Percentiles rank a stretch among this genome's conserved stretches.
These are phyloP conservation scores for Ogataea ramenticola DNA, from an alignment of 805 yeast genomes.

Conservation along the genomic window DNA sequence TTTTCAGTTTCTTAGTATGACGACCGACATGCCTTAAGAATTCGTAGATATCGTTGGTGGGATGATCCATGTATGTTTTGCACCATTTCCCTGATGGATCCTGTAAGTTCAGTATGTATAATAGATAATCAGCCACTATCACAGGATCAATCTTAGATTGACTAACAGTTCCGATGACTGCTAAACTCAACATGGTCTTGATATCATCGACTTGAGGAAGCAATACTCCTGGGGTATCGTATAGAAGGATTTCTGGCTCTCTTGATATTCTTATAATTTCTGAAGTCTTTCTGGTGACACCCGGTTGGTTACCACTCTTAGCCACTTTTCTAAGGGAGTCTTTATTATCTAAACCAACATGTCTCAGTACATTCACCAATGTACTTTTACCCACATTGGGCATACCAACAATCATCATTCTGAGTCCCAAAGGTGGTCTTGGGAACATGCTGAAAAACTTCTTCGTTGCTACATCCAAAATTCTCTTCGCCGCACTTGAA, in stretches of 20 bases:
- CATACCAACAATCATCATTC: constrained; percentile 81
- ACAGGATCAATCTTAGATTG: constrained; percentile 71
- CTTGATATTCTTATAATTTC: constrained; percentile 60
- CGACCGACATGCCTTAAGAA: constrained; percentile 44
- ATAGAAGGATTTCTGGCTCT: constrained; percentile 58
- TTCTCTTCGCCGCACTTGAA: constrained; percentile 37
- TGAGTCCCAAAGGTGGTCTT: constrained; percentile 76
- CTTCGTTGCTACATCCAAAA: constrained; percentile 44
- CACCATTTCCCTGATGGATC: constrained; percentile 40
- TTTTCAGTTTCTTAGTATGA: constrained; percentile 22
- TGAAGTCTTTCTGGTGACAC: constrained; percentile 77
- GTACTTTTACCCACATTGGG: constrained; percentile 98
- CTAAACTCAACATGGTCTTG: constrained; percentile 67
- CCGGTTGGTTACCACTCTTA: constrained; percentile 79
- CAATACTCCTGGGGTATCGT: constrained; percentile 92
- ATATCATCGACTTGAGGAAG: constrained; percentile 62
- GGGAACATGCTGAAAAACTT: constrained; percentile 43
- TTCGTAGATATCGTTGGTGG: constrained; percentile 66
- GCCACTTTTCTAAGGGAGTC: constrained; percentile 57
- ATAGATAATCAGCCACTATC: constrained; percentile 76
- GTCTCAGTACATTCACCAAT: constrained; percentile 65
- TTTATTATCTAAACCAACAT: constrained; percentile 16
- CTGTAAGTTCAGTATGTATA: constrained; percentile 65
- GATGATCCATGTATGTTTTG: constrained; percentile 40
- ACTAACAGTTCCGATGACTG: constrained; percentile 71